A percentile compares a stretch with the other conserved stretches of the same genome.
These are phyloP conservation scores for Scortechinia acanthostroma DNA, from an alignment of 2,329 filamentous ascomycete species.

Conservation along the genomic window DNA sequence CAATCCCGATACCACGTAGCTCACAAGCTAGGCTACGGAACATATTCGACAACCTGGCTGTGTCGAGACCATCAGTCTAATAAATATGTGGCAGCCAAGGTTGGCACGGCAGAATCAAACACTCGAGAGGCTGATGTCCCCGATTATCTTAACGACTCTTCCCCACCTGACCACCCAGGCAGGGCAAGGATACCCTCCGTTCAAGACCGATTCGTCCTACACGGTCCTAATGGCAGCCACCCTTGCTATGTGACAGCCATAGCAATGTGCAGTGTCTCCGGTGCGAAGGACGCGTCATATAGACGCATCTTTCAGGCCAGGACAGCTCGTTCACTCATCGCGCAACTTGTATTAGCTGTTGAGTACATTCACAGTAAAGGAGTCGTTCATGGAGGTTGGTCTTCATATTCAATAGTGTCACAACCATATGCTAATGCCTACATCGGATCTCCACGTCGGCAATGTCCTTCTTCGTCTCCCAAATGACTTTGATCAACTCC, in stretches of 20 bases:
- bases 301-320: neutral
- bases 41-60: neutral
- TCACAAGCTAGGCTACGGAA: neutral
- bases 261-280: neutral
- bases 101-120: neutral
- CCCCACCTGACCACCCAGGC: neutral
- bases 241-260: neutral
- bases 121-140: neutral
- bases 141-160: neutral
- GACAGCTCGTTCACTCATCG: neutral
- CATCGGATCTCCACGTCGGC: conserved; percentile 2
- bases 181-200: neutral
- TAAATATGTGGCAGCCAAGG: neutral
- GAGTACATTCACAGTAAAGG: neutral
- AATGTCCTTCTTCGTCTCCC: neutral
- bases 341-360: neutral
- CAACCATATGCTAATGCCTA: too few relatives aligned
- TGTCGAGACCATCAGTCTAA: neutral
- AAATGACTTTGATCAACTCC: neutral
- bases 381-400: conserved; percentile 3
- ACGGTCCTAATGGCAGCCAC: neutral
- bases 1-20: neutral
- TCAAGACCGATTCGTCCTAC: neutral
- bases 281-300: neutral
- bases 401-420: too few relatives aligned